Evolutionary conservation across 345 rosid genomes (phyloP), one percentile per base, ranked within the genome.

Genomic region (Rhizophora apiculata): DNA sequence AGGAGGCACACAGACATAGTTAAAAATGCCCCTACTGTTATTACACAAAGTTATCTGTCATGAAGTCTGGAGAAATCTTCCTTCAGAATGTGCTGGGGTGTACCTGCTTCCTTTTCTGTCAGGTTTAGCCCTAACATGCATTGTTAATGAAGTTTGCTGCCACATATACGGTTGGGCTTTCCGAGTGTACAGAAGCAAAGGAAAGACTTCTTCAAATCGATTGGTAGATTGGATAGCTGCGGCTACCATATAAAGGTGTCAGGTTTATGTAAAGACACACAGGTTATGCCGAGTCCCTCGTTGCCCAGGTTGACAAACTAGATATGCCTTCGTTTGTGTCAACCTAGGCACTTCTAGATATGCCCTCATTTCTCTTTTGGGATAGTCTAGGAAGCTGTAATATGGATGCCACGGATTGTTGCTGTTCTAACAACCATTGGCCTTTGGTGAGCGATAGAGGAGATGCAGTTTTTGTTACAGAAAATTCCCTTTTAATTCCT

Each of bases 81-180:
- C 30, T 49, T 61, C 15, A 61, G 32, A 7, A 64, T 72, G 60
- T 13, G 71, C 58, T 30, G 67, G 73, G 72, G 72, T 74, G 54
- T 63, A 54, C 81, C 83, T 74, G 79, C 79, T 74, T 78, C 70
- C 72, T 84, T 76, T 72, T 72, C 69, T 57, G 82, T 68, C 81
- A 81, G 76, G 77, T 74, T 61, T 58, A 62, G 54, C 79, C 80
- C 72, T 61, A 53, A 34, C 64, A 69, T 72, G 29, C 75, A 9
- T 52, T 3, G 5, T 64, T 26, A 46, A 34, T 56, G 64, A 75
- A 72, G 32, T 73, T 39, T 36, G 32, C 70, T 58, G 68, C 69
- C 39, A 9, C 49, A 43, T 37, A 29, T 71, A 49, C 61, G 7
- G 63, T 22, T 26, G 34, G 64, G 30, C 49, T 29, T 65, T 46